Evolutionary conservation across 2,329 filamentous ascomycete genomes (phyloP), one percentile per base, ranked within the genome.

Genomic region (Trichothecium sympodiale): DNA sequence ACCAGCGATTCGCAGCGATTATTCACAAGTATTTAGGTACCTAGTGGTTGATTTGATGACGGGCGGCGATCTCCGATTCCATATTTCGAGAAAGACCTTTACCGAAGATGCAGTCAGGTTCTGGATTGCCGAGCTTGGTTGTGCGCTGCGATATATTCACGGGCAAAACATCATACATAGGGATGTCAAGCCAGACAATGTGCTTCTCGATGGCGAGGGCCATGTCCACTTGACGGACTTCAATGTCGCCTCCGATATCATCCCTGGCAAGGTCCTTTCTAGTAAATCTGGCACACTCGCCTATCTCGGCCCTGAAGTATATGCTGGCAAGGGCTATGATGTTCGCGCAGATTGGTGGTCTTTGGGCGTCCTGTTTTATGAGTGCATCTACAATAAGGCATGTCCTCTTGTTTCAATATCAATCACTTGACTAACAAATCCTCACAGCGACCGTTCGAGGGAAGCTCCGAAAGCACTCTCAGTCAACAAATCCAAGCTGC

Each of bases 341-440:
- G 77, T 79, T 32, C 84, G 91, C 48, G 88, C 91, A 29, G 91
- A 98, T 56, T 98, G 91, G 91, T 98, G 91, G 91, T 96, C 91
- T 5, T 62, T 98, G 16, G 91, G 91, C 33, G 91, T 98, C 31
- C 73, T 94, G n/a, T 96, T 96, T 58, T 98, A 95, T 59, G 91
- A 98, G 59, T 96, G 91, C 70, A 95, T 98, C 45, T 98, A 96
- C 65, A 94, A 93, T 64, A 96, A 93, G 80, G 86, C 87, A 61
- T 35, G 69, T 54, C 35, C 30, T 5, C 10, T 17, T 34, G 25
- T 6, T 25, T 3, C 4, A 16, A 32, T 23, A 14, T 4, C 5
- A 8, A 17, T 29, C 7, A 17, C 9, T 26, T 8, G 16, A 28
- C 27, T 31, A 15, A 33, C 26, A 33, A 14, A 26, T 10, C 12